Conservation (phyloP, 805 yeast genomes). For the Kuraishia cidri region DNA sequence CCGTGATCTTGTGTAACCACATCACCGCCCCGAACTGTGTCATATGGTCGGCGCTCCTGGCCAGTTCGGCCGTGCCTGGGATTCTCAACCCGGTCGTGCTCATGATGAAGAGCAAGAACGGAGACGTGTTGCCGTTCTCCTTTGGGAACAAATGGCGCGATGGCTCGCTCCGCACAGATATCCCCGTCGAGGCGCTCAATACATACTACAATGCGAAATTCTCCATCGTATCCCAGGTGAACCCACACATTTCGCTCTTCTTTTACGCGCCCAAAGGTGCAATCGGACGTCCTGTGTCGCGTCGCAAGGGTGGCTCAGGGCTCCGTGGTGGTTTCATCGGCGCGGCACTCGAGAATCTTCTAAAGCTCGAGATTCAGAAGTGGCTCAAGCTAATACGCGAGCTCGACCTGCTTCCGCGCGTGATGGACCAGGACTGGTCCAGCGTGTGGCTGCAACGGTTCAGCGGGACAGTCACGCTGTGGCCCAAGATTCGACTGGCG, state of each 20-base stretch:
- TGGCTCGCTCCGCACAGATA: slow-evolving; percentile 72
- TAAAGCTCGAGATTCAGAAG: slow-evolving; percentile 67
- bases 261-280: slow-evolving; percentile 75
- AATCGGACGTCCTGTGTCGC: slow-evolving; percentile 69
- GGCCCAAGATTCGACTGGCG: slow-evolving; percentile 53
- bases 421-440: slow-evolving; percentile 76
- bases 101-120: slow-evolving; percentile 28
- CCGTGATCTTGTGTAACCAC: slow-evolving; percentile 69
- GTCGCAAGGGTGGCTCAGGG: slow-evolving; percentile 37
- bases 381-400: slow-evolving; percentile 63
- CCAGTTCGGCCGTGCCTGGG: slow-evolving; percentile 81
- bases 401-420: slow-evolving; percentile 57
- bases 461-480: slow-evolving; percentile 67
- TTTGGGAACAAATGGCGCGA: slow-evolving; percentile 74
- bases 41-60: slow-evolving; percentile 72
- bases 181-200: slow-evolving; percentile 67
- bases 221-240: slow-evolving; percentile 72
- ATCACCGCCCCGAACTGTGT: slow-evolving; percentile 74
- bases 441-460: slow-evolving; percentile 67
- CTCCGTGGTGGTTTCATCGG: slow-evolving; percentile 74
- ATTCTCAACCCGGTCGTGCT: slow-evolving; percentile 71
- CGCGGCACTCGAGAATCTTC: slow-evolving; percentile 60
- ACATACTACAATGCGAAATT: slow-evolving; percentile 71
- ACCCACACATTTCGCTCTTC: slow-evolving; percentile 72
- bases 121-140: slow-evolving; percentile 51